Percentiles rank a stretch among this genome's conserved stretches.
phyloP scores from a whole-genome alignment of 768 basidiomycete genomes.

The Sporobolomyces roseus region DNA sequence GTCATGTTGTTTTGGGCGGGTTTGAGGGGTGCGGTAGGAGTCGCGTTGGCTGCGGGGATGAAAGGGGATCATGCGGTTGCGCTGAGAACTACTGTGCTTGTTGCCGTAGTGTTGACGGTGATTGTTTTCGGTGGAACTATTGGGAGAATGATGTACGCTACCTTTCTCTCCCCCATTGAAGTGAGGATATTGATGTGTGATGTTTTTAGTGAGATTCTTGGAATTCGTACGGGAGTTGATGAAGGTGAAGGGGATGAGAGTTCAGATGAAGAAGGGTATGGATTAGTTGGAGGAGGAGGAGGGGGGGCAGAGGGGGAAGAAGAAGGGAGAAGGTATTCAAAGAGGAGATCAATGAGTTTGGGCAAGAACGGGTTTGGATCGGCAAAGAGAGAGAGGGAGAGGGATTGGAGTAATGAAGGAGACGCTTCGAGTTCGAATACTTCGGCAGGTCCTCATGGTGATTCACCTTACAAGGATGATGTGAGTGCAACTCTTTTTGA shows the following conservation, averaged over 20 bases:
- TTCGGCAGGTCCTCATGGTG: not conserved
- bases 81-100: slow-evolving; percentile 85
- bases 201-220: slow-evolving; percentile 91
- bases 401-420: slow-evolving; percentile 11
- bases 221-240: slow-evolving; percentile 89
- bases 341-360: not conserved
- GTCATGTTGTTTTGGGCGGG: slow-evolving; percentile 99
- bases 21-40: slow-evolving; percentile 91
- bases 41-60: slow-evolving; percentile 93
- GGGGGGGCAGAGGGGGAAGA: slow-evolving; percentile 21
- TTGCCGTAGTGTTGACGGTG: slow-evolving; percentile 92
- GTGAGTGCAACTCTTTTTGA: too few relatives aligned
- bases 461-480: too few relatives aligned
- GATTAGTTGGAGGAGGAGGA: slow-evolving; percentile 22
- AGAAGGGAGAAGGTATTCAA: slow-evolving; percentile 23
- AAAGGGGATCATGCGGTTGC: slow-evolving; percentile 84
- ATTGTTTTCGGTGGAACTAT: slow-evolving; percentile 96
- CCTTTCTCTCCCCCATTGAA: too few relatives aligned
- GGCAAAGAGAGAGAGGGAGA: slow-evolving; percentile 1
- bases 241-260: slow-evolving; percentile 66
- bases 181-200: too few relatives aligned
- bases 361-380: not conserved
- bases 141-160: slow-evolving; percentile 91
- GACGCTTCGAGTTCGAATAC: slow-evolving; percentile 2
- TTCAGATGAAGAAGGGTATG: slow-evolving; percentile 48